Evolutionary conservation across 2,329 filamentous ascomycete species (phyloP).

Genomic region (Coniochaeta sp.): DNA sequence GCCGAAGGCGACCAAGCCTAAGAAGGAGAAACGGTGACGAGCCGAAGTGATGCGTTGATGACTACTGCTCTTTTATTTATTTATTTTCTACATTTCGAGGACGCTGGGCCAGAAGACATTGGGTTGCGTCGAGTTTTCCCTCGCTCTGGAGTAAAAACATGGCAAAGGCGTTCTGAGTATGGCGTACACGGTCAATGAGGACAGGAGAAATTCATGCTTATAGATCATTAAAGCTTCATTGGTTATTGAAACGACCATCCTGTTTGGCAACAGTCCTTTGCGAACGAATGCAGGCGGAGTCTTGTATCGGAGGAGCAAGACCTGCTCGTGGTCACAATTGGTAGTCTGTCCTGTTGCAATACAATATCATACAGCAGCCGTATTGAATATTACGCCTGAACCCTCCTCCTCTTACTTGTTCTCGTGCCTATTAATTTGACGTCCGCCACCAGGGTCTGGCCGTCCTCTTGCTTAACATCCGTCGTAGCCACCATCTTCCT

Average conservation of each 20-base stretch:
- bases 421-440: conserved; percentile 2
- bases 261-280: background rate
- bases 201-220: background rate
- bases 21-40: background rate
- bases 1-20: background rate
- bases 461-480: background rate
- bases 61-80: too few relatives aligned
- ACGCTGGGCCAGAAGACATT: background rate
- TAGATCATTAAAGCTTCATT: background rate
- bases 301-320: background rate
- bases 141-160: background rate
- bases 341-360: background rate
- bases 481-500: background rate
- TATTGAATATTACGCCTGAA: background rate
- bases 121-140: background rate
- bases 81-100: background rate
- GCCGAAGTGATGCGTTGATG: background rate
- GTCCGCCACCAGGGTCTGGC: conserved; percentile 1
- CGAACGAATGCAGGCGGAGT: background rate
- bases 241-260: background rate
- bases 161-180: background rate
- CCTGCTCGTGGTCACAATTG: background rate
- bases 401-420: conserved; percentile 9
- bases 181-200: background rate
- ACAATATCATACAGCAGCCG: background rate